Evolutionary conservation across 768 basidiomycete species (phyloP).

Genomic region (Artomyces pyxidatus): DNA sequence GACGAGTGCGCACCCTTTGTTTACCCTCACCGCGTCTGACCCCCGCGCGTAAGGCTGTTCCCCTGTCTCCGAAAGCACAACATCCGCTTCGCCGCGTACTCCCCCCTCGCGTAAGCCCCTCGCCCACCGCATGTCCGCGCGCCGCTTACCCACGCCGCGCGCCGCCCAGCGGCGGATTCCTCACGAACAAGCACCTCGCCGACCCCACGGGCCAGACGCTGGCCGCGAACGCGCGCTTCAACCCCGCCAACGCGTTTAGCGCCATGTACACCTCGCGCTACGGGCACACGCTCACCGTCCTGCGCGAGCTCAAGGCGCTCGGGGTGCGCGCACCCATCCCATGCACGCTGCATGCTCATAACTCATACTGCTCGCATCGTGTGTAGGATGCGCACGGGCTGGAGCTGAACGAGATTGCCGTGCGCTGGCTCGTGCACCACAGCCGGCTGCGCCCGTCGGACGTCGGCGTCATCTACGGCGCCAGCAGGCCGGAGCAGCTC

Average conservation of each 20-base stretch:
- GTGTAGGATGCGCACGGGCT: slow-evolving; percentile 24
- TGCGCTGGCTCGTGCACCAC: slow-evolving; percentile 36
- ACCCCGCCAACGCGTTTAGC: neutral
- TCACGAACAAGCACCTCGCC: slow-evolving; percentile 16
- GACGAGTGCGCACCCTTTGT: slow-evolving; percentile 6
- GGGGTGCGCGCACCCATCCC: neutral
- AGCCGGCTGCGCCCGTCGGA: slow-evolving; percentile 25
- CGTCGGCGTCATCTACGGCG: slow-evolving; percentile 33
- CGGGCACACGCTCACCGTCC: neutral
- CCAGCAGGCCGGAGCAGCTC: slow-evolving; percentile 28
- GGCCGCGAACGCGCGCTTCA: slow-evolving; percentile 1
- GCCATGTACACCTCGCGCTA: neutral
- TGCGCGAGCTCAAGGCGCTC: neutral
- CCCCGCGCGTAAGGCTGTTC: slow-evolving; percentile 9
- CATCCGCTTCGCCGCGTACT: slow-evolving; percentile 25
- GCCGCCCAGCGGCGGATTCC: slow-evolving; percentile 18
- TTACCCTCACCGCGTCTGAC: no score
- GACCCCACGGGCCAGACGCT: neutral
- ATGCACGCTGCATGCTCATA: no score
- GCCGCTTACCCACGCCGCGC: no score
- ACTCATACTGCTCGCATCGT: slow-evolving; percentile 4
- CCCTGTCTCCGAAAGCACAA: slow-evolving; percentile 20
- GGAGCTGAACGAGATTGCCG: slow-evolving; percentile 30
- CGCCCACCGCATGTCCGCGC: neutral
- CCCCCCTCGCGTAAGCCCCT: slow-evolving; percentile 20